Percentiles rank a stretch among this genome's conserved stretches.
These are phyloP conservation scores for Brassica napus DNA, from an alignment of 345 rosid species.

Conservation along the genomic window DNA sequence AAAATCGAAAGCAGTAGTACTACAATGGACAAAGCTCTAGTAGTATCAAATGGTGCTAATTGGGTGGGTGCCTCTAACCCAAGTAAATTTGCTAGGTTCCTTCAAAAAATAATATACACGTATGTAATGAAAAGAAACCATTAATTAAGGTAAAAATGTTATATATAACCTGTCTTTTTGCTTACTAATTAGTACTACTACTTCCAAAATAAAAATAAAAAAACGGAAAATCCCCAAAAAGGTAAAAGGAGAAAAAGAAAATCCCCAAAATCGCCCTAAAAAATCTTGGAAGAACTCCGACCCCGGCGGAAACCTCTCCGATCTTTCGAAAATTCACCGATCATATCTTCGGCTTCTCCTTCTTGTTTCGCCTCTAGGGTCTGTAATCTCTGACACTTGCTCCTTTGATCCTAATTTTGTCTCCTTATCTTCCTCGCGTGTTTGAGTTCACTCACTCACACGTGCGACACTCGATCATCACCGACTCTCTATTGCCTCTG, in stretches of 20 bases:
- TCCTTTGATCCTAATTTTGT: constrained; percentile 3
- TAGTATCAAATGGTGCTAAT: constrained; percentile 25
- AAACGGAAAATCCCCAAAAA: not conserved
- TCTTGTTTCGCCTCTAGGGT: not conserved
- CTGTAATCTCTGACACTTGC: not conserved
- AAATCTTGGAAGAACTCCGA: constrained; percentile 14
- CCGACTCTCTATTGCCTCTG: constrained; percentile 26
- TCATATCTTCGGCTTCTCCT: not conserved
- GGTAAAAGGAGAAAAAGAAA: constrained; percentile 2
- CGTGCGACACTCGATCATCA: constrained; percentile 40
- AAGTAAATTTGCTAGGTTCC: not conserved
- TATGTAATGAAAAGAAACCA: no score
- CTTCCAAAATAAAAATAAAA: not conserved
- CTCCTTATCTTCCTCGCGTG: not conserved
- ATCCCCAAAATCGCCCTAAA: constrained; percentile 33
- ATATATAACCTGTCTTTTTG: constrained; percentile 17
- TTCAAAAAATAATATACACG: no score
- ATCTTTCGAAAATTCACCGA: constrained; percentile 16
- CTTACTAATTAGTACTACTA: not conserved
- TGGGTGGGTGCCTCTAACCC: not conserved
- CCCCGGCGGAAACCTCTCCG: not conserved
- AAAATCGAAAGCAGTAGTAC: constrained; percentile 37
- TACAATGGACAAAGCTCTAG: constrained; percentile 45
- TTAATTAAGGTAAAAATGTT: constrained; percentile 17
- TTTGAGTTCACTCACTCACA: constrained; percentile 36